A percentile compares a stretch with the other conserved stretches of the same genome.
Conservation (phyloP, 148 eudicot genomes). For the Nepenthes gracilis region DNA sequence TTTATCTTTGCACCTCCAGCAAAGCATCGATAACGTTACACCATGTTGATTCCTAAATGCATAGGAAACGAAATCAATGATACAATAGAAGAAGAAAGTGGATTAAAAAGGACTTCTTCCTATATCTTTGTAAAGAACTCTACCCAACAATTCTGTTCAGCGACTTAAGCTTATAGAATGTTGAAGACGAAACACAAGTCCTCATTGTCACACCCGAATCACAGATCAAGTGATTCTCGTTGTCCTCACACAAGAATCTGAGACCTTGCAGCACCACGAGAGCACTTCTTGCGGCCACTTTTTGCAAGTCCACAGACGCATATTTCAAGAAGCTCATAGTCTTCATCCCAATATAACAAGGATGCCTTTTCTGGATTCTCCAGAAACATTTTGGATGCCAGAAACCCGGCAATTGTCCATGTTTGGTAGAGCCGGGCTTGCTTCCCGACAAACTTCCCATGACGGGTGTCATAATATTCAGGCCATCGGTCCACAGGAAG, state of each 20-base stretch:
- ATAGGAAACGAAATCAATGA: too few relatives aligned
- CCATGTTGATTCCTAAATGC: too few relatives aligned
- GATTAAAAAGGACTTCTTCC: too few relatives aligned
- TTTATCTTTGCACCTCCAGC: too few relatives aligned
- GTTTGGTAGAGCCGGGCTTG: conserved; percentile 92
- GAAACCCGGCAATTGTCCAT: conserved; percentile 84
- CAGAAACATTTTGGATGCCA: conserved; percentile 72
- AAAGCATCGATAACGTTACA: too few relatives aligned
- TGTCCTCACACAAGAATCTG: conserved; percentile 41
- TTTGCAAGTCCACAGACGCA: conserved; percentile 74
- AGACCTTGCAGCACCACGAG: conserved; percentile 72
- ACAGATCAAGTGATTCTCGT: background rate
- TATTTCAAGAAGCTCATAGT: conserved; percentile 80
- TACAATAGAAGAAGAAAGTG: too few relatives aligned
- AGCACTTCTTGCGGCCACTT: conserved; percentile 56
- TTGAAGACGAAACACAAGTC: too few relatives aligned
- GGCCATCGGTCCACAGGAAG: conserved; percentile 70
- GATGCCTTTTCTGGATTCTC: conserved; percentile 73
- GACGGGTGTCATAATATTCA: conserved; percentile 83
- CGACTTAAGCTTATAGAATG: too few relatives aligned
- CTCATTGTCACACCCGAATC: too few relatives aligned
- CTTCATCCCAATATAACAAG: conserved; percentile 76
- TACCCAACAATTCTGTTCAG: too few relatives aligned
- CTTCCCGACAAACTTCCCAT: conserved; percentile 75
- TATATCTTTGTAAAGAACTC: too few relatives aligned